These are phyloP conservation scores for Bullera alba DNA, from an alignment of 768 basidiomycete species.

Conservation along the genomic window DNA sequence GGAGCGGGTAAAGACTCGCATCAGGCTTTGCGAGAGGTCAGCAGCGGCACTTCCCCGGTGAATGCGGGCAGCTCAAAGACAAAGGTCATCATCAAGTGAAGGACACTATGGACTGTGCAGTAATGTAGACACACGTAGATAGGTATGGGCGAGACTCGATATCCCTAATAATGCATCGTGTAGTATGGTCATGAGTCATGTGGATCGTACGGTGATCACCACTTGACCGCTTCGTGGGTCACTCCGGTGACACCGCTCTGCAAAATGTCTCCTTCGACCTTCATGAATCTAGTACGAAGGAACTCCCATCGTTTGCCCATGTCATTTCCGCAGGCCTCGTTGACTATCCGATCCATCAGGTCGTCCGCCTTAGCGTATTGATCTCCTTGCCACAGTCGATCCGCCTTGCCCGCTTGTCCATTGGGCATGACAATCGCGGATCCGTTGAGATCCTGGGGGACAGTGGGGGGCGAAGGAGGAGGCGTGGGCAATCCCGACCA, in stretches of 20 bases:
- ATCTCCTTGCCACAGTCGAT: too few species aligned
- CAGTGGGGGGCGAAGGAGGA: conserved; percentile 47
- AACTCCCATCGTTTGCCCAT: conserved; percentile 51
- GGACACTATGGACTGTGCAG: too few species aligned
- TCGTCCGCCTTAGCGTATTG: conserved; percentile 41
- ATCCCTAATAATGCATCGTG: too few species aligned
- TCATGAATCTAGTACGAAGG: conserved; percentile 73
- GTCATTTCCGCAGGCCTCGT: conserved; percentile 51
- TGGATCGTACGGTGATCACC: too few species aligned
- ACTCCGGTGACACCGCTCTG: conserved; percentile 23
- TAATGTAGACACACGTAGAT: too few species aligned
- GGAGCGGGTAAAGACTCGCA: too few species aligned
- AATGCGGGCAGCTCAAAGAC: too few species aligned
- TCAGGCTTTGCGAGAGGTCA: too few species aligned
- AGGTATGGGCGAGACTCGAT: too few species aligned
- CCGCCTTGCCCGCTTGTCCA: neutral
- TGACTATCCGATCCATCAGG: conserved; percentile 48
- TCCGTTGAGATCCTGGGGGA: neutral
- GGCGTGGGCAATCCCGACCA: conserved; percentile 57
- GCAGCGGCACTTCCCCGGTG: too few species aligned
- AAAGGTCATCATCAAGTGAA: too few species aligned
- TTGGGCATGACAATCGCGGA: neutral
- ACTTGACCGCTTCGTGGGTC: conserved; percentile 35
- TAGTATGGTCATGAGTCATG: too few species aligned
- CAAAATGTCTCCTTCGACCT: conserved; percentile 72